Base-by-base conservation (phyloP, 2,329 filamentous ascomycete genomes). In the Mollisiaceae sp. region DNA sequence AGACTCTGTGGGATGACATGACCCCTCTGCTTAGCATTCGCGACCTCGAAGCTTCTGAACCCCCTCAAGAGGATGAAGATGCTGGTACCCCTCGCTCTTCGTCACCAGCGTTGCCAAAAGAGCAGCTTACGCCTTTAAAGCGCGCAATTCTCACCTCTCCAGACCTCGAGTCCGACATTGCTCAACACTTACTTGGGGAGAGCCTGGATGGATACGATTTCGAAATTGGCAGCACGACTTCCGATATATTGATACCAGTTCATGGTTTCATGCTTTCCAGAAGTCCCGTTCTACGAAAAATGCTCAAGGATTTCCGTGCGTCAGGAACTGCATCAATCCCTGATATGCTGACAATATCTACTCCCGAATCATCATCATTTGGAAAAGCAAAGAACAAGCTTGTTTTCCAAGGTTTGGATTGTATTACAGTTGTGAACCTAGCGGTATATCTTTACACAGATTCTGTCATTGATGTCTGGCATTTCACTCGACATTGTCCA, bases 391-490 rank as follows among this genome's bases (percentile, higher is more conserved):
- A 83, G 54, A 79, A 83, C 0, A 77, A 89, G 11, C 74, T 97
- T 22, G 84, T 86, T 0, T 89, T 98, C 60, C 80, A 86, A 22
- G 85, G 86, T 1, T 78, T 94, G 14, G 93, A 97, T 74, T 83
- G 95, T 43, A 82, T 96, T 39, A 90, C 92, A 0, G 75, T 97
- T 8, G 80, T 97, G 64, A 94, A 97, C 71, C 72, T 98, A 11
- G 86, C 91, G 0, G 81, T 94, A 11, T 97, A 92, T 73, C 75
- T 90, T 8, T 98, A 98, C 76, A 89, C 89, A 6, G 95, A 98
- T 74, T 83, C 82, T 4, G 80, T 94, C 18, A 83, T 97, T 38
- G 92, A 95, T 65, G 91, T 94, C 20, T 98, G 95, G 95, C 91
- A 94, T 70, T 89, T 91, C 68, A 89, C 89, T 4, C 86, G 85